phyloP scores from a whole-genome alignment of 305 asterid genomes.

The Fraxinus velutina region DNA sequence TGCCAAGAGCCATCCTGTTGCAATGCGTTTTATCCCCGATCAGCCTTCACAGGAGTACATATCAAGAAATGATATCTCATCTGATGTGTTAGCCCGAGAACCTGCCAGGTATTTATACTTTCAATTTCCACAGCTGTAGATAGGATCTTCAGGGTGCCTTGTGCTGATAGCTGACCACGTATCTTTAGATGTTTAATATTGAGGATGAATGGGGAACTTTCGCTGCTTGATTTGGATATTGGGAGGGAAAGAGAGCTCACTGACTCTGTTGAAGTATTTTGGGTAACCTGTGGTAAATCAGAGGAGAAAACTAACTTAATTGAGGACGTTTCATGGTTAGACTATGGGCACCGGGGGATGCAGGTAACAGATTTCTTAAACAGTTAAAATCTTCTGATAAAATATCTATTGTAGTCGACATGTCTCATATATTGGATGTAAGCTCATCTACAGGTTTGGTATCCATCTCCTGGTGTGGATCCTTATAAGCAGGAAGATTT shows the following conservation, averaged over 20 bases:
- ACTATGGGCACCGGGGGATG: conserved; percentile 98
- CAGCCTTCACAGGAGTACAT: conserved; percentile 61
- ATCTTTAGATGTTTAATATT: conserved; percentile 74
- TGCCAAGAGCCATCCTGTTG: conserved; percentile 97
- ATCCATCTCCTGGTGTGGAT: conserved; percentile 92
- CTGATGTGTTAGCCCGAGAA: conserved; percentile 54
- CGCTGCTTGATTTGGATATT: conserved; percentile 97
- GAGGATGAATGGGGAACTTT: conserved; percentile 95
- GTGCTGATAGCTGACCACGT: conserved; percentile 24
- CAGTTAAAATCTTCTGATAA: conserved; percentile 14
- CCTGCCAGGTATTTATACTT: conserved; percentile 66
- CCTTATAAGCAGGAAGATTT: conserved; percentile 98
- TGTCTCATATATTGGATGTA: conserved; percentile 41
- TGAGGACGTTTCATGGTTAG: conserved; percentile 99
- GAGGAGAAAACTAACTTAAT: conserved; percentile 91
- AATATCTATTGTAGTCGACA: conserved; percentile 21
- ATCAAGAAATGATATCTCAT: conserved; percentile 42
- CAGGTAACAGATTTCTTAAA: conserved; percentile 64
- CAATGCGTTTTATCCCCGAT: conserved; percentile 92
- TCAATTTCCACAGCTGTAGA: conserved; percentile 6
- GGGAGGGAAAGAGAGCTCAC: conserved; percentile 98
- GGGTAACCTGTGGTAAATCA: conserved; percentile 97
- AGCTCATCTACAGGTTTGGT: conserved; percentile 92
- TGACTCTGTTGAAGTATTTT: conserved; percentile 91
- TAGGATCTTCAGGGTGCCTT: conserved; percentile 16